Evolutionary conservation across 805 yeast species (phyloP).

Genomic region (Scheffersomyces stipitis): DNA sequence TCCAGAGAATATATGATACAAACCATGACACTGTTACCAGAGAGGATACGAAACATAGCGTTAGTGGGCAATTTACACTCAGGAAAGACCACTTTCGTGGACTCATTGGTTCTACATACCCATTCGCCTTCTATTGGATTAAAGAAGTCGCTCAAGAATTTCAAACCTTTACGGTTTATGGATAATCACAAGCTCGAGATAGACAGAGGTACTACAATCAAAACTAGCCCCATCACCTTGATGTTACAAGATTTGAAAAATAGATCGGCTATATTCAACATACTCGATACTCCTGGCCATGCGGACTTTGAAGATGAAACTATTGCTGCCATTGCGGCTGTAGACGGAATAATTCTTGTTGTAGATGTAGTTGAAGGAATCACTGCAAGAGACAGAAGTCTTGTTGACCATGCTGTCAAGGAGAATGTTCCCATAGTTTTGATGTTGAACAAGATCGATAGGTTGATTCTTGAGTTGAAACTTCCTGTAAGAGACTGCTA

Average conservation of each 20-base stretch:
- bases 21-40: conserved; percentile 49
- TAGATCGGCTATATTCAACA: conserved; percentile 57
- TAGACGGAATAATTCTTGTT: conserved; percentile 68
- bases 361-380: conserved; percentile 89
- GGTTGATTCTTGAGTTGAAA: conserved; percentile 76
- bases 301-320: conserved; percentile 78
- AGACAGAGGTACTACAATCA: conserved; percentile 68
- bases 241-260: conserved; percentile 51
- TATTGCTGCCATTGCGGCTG: conserved; percentile 52
- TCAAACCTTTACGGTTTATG: conserved; percentile 58
- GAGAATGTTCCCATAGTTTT: conserved; percentile 54
- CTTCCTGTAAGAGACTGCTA: conserved; percentile 75
- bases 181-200: conserved; percentile 72
- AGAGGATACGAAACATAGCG: conserved; percentile 70
- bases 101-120: conserved; percentile 63
- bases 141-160: conserved; percentile 28
- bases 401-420: conserved; percentile 52
- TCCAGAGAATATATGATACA: conserved; percentile 61
- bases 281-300: conserved; percentile 93
- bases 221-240: conserved; percentile 60
- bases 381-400: conserved; percentile 49
- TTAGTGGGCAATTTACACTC: conserved; percentile 78
- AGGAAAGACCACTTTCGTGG: conserved; percentile 83
- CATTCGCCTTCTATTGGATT: conserved; percentile 43
- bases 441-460: conserved; percentile 78